Conservation (phyloP, 2,329 filamentous ascomycete genomes). For the Purpureocillium lavendulum region DNA sequence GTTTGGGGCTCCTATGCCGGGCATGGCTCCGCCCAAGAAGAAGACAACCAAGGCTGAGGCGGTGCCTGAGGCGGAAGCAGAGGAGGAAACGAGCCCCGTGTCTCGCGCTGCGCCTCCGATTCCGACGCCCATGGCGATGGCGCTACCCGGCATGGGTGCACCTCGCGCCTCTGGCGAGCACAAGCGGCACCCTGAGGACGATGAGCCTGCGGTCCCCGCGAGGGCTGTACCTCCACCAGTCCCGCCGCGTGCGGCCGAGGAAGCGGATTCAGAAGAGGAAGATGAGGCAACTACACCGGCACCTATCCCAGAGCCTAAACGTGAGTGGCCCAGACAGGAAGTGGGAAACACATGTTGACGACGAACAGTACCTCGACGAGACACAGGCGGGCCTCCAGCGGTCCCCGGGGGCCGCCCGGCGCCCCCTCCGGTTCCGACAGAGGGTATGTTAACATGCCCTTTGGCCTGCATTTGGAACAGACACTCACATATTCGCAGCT, state of each 20-base stretch:
- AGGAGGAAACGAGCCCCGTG: conserved; percentile 34
- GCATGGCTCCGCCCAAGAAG: conserved; percentile 46
- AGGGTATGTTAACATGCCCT: conserved; percentile 41
- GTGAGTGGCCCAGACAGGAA: conserved; percentile 11
- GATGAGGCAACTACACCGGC: conserved; percentile 26
- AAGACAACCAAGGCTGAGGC: conserved; percentile 37
- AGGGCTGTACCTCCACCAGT: conserved; percentile 19
- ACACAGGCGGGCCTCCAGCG: conserved; percentile 30
- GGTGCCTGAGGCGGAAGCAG: conserved; percentile 30
- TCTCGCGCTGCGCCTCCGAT: conserved; percentile 42
- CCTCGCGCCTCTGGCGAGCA: conserved; percentile 37
- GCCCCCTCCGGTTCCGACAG: conserved; percentile 49
- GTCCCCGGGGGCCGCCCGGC: conserved; percentile 42
- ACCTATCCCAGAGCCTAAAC: conserved; percentile 12
- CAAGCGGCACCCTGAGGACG: conserved; percentile 25
- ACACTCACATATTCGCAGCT: conserved; percentile 37
- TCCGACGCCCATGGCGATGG: conserved; percentile 54
- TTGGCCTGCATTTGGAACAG: background rate
- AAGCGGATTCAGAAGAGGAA: conserved; percentile 22
- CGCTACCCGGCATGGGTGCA: conserved; percentile 68
- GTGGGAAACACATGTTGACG: conserved; percentile 14
- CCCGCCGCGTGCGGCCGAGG: conserved; percentile 16
- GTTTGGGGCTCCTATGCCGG: conserved; percentile 68
- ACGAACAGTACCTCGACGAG: conserved; percentile 23
- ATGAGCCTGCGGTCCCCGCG: conserved; percentile 15